Evolutionary conservation across 768 basidiomycete species (phyloP).

Genomic region (Cystobasidium ongulense): DNA sequence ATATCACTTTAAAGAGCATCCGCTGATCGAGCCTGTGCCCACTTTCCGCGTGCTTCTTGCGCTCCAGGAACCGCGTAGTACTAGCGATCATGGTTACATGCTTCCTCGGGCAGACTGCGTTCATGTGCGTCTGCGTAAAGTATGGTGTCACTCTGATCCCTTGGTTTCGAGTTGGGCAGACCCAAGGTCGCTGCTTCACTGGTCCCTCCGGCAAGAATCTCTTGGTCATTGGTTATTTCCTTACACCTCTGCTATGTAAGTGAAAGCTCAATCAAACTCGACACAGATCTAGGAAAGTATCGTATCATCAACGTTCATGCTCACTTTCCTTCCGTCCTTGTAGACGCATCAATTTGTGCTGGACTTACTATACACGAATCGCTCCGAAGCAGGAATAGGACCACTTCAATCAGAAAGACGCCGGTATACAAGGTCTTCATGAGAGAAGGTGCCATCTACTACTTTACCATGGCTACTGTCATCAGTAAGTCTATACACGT

Average conservation of each 20-base stretch:
- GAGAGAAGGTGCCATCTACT: not conserved
- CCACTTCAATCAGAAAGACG: not conserved
- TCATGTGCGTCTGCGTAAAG: not conserved
- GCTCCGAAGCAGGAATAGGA: not conserved
- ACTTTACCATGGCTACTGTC: constrained; percentile 1
- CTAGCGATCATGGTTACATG: not conserved
- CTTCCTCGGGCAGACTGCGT: not conserved
- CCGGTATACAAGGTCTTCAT: not conserved
- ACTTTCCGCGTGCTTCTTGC: not conserved
- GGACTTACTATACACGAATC: not conserved
- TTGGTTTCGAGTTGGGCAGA: not conserved
- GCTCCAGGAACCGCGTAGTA: not conserved
- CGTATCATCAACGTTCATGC: not conserved
- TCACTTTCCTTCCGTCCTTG: not conserved
- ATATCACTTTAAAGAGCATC: not conserved
- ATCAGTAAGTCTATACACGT: not conserved
- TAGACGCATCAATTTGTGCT: not conserved
- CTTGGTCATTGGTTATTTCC: not conserved
- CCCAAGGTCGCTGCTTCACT: not conserved
- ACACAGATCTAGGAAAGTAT: too few relatives aligned
- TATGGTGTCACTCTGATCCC: not conserved
- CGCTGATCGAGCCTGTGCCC: not conserved
- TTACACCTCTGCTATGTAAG: not conserved
- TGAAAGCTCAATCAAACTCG: too few relatives aligned
- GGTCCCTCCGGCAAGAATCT: not conserved